Base-by-base conservation (phyloP, 176 grass and related monocot species). In the Elymus sibiricus region DNA sequence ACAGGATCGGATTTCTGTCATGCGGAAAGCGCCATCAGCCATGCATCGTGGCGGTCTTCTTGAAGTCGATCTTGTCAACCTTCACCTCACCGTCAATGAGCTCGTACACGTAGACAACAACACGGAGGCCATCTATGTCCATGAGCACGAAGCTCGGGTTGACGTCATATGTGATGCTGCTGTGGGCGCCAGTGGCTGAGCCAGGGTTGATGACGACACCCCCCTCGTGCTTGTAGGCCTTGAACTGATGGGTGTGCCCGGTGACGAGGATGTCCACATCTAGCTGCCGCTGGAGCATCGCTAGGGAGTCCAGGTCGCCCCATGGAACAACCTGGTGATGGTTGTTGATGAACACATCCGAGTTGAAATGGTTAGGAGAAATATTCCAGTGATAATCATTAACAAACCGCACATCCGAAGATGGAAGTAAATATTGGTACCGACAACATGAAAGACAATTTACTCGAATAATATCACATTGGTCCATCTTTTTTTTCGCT, bases 261-360 rank as follows among this genome's bases (percentile, higher is more conserved):
- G 92, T 97, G 79, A 99, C 97, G 46, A 99, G 94, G 88, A 99
- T 97, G 87, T 99, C 97, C 70, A 99, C 97, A 34, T 97, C 97
- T 65, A 99, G 77, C 85, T 97, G 97, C 17, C 97, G 79, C 87
- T 99, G 97, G 13, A 99, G 90, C 94, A 99, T 99, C 38, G 94
- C 94, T 47, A 99, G 90, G 24, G 94, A 99, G 83, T 99, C 97
- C 85, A 99, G 84, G 74, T 99, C 94, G 29, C 94, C 94, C 97
- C 94, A 99, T n/a, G 97, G 97, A 51, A 94, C 86, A 63, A 99
- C 92, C 97, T 99, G 77, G 61, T 34, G 29, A 53, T 46, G 38
- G 12, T 73, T 68, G 28, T 77, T 40, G 9, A 19, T 66, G 24
- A 15, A 25, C 42, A 67, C 10, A 3, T 3, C 10, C 55, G 4